Base-by-base conservation (phyloP, 805 yeast genomes). In the Lipomyces spencermartinsiae region DNA sequence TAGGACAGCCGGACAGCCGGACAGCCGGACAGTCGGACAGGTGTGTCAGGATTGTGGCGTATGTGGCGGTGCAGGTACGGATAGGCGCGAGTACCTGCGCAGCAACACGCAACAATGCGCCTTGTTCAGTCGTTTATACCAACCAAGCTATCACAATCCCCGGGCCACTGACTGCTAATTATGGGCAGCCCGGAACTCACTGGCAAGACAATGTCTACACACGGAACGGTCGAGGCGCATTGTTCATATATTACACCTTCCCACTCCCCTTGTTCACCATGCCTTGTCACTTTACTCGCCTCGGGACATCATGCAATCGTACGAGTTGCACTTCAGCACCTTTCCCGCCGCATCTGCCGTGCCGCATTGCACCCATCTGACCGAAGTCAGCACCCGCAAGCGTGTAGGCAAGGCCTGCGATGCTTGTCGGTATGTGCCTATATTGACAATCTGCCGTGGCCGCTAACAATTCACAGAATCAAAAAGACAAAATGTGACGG, bases 331-430 rank as follows among this genome's bases (percentile, higher is more conserved):
- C 43, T 37, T 37, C n/a, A 16, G 43, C 43, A 37, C 16, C 14
- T 37, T 12, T 14, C 43, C 43, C 4, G 43, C 14, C 43, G 9
- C 43, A 4, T 37, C 43, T 12, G 16, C 43, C 16, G 43, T 1
- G 12, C 5, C 43, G 43, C 43, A 37, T 14, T 12, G 16, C 14
- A 16, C 43, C 0, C 14, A 16, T 37, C 43, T 37, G 43, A 16
- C 43, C 16, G 43, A 37, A 37, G 16, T 34, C 37, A 29, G 55
- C 39, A n/a, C 62, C 14, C 65, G 73, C 37, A 67, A 67, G 58
- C 63, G 85, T 64, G 85, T 83, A 1, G 84, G 85, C 34, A 82
- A 82, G 69, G 85, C 85, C n/a, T 83, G 85, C 70, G 85, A 83
- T 71, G 79, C 81, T 65, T 83, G 85, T 73, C 78, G 85, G 60